Evolutionary conservation across 2,329 filamentous ascomycete species (phyloP).

Genomic region (Neocatenulostroma microsporum): DNA sequence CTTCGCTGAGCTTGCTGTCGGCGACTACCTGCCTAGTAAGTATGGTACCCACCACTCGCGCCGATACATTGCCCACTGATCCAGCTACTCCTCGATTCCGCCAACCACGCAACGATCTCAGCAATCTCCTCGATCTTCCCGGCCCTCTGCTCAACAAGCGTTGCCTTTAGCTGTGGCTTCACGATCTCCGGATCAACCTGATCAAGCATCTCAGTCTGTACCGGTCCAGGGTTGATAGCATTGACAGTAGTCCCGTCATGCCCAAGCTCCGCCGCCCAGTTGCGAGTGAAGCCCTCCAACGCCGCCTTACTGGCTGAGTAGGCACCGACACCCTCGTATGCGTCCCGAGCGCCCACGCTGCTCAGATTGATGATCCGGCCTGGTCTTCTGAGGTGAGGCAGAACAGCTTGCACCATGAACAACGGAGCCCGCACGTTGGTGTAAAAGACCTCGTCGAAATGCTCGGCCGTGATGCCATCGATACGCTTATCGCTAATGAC

Average conservation of each 20-base stretch:
- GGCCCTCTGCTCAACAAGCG: conserved; percentile 45
- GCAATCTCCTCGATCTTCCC: conserved; percentile 50
- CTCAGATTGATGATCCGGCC: conserved; percentile 54
- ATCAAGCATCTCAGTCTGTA: conserved; percentile 51
- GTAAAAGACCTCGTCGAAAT: conserved; percentile 49
- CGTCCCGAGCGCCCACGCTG: conserved; percentile 45
- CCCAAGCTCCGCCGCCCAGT: conserved; percentile 53
- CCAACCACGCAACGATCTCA: conserved; percentile 49
- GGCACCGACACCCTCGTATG: conserved; percentile 40
- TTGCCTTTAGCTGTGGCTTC: conserved; percentile 43
- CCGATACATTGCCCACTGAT: conserved; percentile 44
- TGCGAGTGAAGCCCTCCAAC: conserved; percentile 52
- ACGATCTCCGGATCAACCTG: conserved; percentile 45
- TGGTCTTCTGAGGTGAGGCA: conserved; percentile 43
- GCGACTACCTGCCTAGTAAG: no score
- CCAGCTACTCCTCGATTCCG: conserved; percentile 30
- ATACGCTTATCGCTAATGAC: conserved; percentile 17
- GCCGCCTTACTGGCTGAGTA: conserved; percentile 55
- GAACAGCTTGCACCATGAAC: conserved; percentile 47
- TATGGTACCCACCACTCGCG: no score
- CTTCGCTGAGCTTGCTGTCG: no score
- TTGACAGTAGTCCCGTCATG: conserved; percentile 53
- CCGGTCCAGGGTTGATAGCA: conserved; percentile 50
- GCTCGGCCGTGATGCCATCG: conserved; percentile 39
- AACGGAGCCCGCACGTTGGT: conserved; percentile 51